Base-by-base conservation (phyloP, 2,329 filamentous ascomycete genomes). In the Paracamarosporium sp. region DNA sequence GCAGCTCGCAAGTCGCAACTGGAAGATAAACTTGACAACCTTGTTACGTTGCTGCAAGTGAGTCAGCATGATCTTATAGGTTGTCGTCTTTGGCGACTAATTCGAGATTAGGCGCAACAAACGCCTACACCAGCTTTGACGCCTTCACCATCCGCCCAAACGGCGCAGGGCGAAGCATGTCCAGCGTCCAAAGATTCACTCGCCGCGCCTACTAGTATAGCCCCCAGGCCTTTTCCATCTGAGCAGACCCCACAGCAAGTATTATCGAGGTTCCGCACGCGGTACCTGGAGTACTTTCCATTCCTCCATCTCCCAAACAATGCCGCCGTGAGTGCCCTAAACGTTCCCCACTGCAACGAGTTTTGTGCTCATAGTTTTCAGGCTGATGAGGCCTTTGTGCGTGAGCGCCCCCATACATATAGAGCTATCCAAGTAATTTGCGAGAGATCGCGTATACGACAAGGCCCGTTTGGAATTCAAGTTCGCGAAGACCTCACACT, bases 21-120 rank as follows among this genome's bases (percentile, higher is more conserved):
- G 4, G 73, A 76, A 41, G 69, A 74, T 11, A 75, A 72, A 22
- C 58, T 76, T 9, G 66, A 73, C 41, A 67, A 67, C 38, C 48
- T 76, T 1, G 72, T 73, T 4, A 59, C 67, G 1, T 35, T 75
- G 17, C 62, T 74, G 6, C 67, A 66, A n/a, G 61, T 62, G 4
- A 31, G 48, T 41, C 5, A n/a, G 55, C n/a, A 45, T 40, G 25
- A 17, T 31, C 15, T 24, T 17, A 31, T 25, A 15, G 22, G 35
- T 28, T 15, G 13, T 31, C 4, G 17, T 12, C 15, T 11, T 17
- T 1, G 28, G 25, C 6, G 27, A 35, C 12, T 41, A 33, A 27
- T 41, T 1, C 9, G 4, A 17, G 27, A 9, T 9, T 31, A 51
- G 48, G 48, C 48, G 31, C 48, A 51, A 22, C 48, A 51, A 28